These are phyloP conservation scores for Helicostylum pulchrum DNA, from an alignment of 192 early-diverging fungal species.

Conservation along the genomic window DNA sequence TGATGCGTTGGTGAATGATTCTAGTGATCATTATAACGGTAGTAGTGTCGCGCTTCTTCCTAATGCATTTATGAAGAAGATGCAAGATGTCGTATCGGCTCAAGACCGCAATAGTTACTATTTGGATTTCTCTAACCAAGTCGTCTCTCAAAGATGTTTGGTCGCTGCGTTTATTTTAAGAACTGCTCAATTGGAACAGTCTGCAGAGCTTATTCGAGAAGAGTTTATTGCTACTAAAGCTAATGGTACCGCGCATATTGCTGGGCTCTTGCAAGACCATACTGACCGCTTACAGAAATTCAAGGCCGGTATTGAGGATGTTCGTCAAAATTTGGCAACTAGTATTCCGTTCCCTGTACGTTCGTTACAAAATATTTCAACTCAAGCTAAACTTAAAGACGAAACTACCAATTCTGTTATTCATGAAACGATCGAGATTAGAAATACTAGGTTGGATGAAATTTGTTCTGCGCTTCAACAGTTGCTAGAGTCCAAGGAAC, in stretches of 20 bases:
- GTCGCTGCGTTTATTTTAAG: constrained; percentile 21
- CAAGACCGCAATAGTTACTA: background rate
- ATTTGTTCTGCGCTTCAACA: constrained; percentile 17
- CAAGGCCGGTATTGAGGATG: constrained; percentile 20
- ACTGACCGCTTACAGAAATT: constrained; percentile 19
- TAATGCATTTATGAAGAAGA: constrained; percentile 14
- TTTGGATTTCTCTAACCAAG: constrained; percentile 24
- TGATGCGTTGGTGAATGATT: background rate
- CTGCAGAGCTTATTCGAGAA: constrained; percentile 24
- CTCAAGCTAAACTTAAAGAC: constrained; percentile 16
- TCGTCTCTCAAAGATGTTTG: constrained; percentile 21
- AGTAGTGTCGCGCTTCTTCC: background rate
- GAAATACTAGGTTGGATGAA: constrained; percentile 18
- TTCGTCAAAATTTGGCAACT: background rate
- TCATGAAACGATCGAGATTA: constrained; percentile 23
- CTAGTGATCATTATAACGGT: background rate
- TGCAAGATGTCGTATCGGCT: constrained; percentile 1
- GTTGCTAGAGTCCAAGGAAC: constrained; percentile 26
- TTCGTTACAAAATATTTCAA: constrained; percentile 1
- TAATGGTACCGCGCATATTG: background rate
- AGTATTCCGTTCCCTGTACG: constrained; percentile 24
- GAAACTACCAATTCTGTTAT: constrained; percentile 27
- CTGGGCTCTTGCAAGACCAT: constrained; percentile 6
- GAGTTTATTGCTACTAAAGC: constrained; percentile 23
- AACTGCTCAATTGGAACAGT: constrained; percentile 25